Conservation (phyloP, 768 basidiomycete genomes). For the Kwoniella sp. region DNA sequence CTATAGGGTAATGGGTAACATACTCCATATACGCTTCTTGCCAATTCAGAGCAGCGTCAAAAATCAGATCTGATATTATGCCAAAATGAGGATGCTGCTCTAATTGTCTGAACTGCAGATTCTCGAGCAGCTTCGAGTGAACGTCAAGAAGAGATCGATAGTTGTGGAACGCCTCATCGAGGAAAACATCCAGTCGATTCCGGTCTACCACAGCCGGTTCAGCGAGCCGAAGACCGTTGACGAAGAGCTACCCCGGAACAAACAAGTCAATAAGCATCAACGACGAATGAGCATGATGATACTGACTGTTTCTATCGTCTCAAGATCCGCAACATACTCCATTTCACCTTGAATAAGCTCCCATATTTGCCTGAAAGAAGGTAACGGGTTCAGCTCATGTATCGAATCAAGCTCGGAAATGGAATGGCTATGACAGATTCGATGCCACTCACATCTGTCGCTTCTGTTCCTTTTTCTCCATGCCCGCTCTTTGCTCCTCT, state of each 20-base stretch:
- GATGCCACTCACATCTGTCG: slow-evolving; percentile 70
- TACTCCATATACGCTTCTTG: slow-evolving; percentile 56
- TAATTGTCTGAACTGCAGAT: slow-evolving; percentile 51
- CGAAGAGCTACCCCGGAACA: slow-evolving; percentile 66
- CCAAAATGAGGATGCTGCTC: slow-evolving; percentile 56
- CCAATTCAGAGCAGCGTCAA: slow-evolving; percentile 56
- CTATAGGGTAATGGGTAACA: slow-evolving; percentile 55
- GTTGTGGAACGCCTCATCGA: slow-evolving; percentile 87
- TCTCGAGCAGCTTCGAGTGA: slow-evolving; percentile 49
- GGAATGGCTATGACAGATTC: too few relatives aligned
- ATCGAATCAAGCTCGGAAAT: not conserved
- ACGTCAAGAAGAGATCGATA: slow-evolving; percentile 65
- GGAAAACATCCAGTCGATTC: slow-evolving; percentile 70
- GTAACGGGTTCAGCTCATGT: not conserved
- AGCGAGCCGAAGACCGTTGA: slow-evolving; percentile 54
- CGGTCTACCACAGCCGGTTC: slow-evolving; percentile 65
- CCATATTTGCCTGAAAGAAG: slow-evolving; percentile 73
- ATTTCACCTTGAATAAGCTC: slow-evolving; percentile 95
- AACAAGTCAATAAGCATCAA: slow-evolving; percentile 8
- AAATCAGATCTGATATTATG: slow-evolving; percentile 54
- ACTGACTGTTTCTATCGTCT: slow-evolving; percentile 75
- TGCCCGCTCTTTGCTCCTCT: slow-evolving; percentile 63
- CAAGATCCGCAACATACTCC: slow-evolving; percentile 88
- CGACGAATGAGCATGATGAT: not conserved
- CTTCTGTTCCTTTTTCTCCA: slow-evolving; percentile 75